Base-by-base conservation (phyloP, 345 rosid species). In the Bruguiera parviflora region DNA sequence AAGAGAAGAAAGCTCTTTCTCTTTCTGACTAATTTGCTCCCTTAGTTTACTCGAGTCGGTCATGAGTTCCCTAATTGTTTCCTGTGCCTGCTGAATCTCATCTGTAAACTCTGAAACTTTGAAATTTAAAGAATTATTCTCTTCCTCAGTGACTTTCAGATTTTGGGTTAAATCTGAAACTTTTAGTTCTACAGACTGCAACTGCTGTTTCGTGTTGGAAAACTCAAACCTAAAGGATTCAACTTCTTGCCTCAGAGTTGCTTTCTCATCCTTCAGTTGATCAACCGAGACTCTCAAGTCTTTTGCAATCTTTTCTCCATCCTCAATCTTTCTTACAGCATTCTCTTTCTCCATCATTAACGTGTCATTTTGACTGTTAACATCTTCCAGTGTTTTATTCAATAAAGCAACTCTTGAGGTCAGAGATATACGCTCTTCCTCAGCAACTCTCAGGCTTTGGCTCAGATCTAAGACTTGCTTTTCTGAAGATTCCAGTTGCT, bases 401-500 rank as follows among this genome's bases (percentile, higher is more conserved):
- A 84, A 67, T 66, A 31, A 55, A 11, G 67, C 61, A 58, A 66
- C 20, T 37, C 37, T 24, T 7, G 66, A 70, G 33, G 84, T 72
- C 75, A 94, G 75, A 53, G 83, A 80, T 53, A 80, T 76, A 70
- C 84, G 83, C 72, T 87, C 96, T 68, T 82, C 90, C 77, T 59
- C 78, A 1, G 81, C 60, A 37, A 76, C 77, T 27, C 63, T 76
- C 61, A 89, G 76, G 31, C 64, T 61, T 60, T 43, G 65, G 71
- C 78, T 68, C 53, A 87, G 75, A 67, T 86, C 88, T 33, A 70
- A 80, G 65, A 77, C 75, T 71, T 75, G 75, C 74, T 77, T 80
- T 70, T 84, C 86, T 37, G 88, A 72, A 64, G 90, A 84, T 78
- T 91, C 96, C 49, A 85, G 84, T 61, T 77, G 86, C 82, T 83